A percentile compares a stretch with the other conserved stretches of the same genome.
phyloP scores from a whole-genome alignment of 106 monocot genomes.

The Dioscorea zingiberensis region DNA sequence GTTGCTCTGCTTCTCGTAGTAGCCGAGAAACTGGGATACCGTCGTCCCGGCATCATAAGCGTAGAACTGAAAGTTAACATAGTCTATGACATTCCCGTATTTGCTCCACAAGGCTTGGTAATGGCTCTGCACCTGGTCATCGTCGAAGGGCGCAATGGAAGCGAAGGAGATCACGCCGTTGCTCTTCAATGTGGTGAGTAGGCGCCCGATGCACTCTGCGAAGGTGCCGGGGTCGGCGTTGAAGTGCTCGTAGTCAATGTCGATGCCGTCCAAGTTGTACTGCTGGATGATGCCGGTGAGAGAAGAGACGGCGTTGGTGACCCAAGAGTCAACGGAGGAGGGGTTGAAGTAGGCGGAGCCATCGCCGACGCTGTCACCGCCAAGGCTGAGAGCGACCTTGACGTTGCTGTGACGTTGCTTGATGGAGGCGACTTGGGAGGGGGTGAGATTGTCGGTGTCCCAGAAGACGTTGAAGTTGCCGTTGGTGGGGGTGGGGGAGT shows the following conservation, averaged over 20 bases:
- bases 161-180: neutral
- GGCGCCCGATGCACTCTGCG: neutral
- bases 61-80: conserved; percentile 62
- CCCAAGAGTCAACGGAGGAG: conserved; percentile 2
- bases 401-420: neutral
- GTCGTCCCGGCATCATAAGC: conserved; percentile 29
- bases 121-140: conserved; percentile 2
- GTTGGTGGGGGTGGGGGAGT: neutral
- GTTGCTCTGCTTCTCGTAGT: conserved; percentile 25
- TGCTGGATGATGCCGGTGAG: neutral
- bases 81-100: conserved; percentile 30
- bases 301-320: conserved; percentile 1
- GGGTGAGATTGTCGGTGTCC: neutral
- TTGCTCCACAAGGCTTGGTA: conserved; percentile 24
- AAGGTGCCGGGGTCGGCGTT: neutral
- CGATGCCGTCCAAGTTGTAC: neutral
- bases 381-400: conserved; percentile 2
- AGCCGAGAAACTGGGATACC: conserved; percentile 32
- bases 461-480: neutral
- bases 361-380: conserved; percentile 5
- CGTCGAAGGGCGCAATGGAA: conserved; percentile 25
- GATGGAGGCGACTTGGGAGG: neutral
- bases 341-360: neutral
- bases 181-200: neutral
- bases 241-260: conserved; percentile 8